A percentile compares a stretch with the other conserved stretches of the same genome.
These are phyloP conservation scores for Magnaporthiopsis rhizophila DNA, from an alignment of 2,329 filamentous ascomycete species.

Conservation along the genomic window DNA sequence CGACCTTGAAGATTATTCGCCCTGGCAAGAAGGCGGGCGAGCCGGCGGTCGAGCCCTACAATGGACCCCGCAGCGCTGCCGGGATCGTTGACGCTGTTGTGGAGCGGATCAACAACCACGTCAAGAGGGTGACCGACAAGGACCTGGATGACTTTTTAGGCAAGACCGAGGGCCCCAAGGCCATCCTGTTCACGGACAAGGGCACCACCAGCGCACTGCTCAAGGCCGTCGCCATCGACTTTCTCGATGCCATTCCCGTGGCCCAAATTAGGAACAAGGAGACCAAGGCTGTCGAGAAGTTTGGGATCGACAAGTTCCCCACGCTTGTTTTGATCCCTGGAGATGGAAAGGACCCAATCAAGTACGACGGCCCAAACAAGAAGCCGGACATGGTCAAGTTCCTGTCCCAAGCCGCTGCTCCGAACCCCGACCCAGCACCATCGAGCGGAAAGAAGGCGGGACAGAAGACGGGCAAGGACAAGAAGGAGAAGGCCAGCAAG, in stretches of 20 bases:
- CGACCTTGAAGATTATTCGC: slow-evolving; percentile 86
- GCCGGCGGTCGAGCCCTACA: slow-evolving; percentile 84
- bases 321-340: slow-evolving; percentile 72
- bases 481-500: slow-evolving; percentile 25
- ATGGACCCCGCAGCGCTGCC: slow-evolving; percentile 75
- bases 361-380: slow-evolving; percentile 77
- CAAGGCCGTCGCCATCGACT: slow-evolving; percentile 83
- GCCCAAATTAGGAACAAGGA: slow-evolving; percentile 83
- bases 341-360: slow-evolving; percentile 56
- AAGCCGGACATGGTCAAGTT: slow-evolving; percentile 78
- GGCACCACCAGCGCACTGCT: slow-evolving; percentile 76
- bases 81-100: slow-evolving; percentile 80
- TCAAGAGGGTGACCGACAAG: slow-evolving; percentile 72
- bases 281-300: slow-evolving; percentile 59
- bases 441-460: slow-evolving; percentile 36
- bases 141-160: slow-evolving; percentile 67
- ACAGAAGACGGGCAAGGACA: slow-evolving; percentile 24
- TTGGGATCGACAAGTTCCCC: slow-evolving; percentile 71
- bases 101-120: slow-evolving; percentile 85
- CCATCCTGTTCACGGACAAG: slow-evolving; percentile 89
- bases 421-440: slow-evolving; percentile 68
- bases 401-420: slow-evolving; percentile 67
- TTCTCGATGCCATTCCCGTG: slow-evolving; percentile 68
- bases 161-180: slow-evolving; percentile 53
- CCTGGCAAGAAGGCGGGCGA: slow-evolving; percentile 67